Evolutionary conservation across 2,329 filamentous ascomycete species (phyloP).

Genomic region (Aspergillus sp.): DNA sequence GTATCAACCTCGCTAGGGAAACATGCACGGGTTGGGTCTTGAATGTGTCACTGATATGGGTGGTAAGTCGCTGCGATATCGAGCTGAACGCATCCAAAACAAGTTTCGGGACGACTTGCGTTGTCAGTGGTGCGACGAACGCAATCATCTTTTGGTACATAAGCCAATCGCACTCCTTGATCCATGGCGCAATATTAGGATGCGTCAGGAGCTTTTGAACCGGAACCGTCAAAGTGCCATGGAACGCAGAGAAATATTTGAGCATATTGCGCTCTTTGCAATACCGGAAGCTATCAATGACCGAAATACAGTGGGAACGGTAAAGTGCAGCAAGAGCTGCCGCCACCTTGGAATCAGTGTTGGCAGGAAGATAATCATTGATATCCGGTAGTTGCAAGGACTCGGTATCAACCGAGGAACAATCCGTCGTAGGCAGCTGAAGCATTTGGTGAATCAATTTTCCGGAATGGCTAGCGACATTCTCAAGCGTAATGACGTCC

Average conservation of each 20-base stretch:
- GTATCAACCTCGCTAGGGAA: conserved; percentile 79
- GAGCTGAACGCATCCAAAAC: conserved; percentile 85
- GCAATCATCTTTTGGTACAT: conserved; percentile 97
- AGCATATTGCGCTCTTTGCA: conserved; percentile 98
- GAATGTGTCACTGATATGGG: conserved; percentile 82
- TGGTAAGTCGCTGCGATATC: conserved; percentile 77
- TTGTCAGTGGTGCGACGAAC: conserved; percentile 81
- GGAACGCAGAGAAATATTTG: conserved; percentile 90
- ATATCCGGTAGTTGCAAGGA: conserved; percentile 82
- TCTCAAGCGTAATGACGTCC: conserved; percentile 36
- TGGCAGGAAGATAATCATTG: conserved; percentile 72
- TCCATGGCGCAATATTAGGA: conserved; percentile 81
- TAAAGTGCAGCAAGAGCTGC: conserved; percentile 85
- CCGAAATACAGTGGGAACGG: conserved; percentile 88
- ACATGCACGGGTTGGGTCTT: conserved; percentile 83
- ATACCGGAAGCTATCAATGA: conserved; percentile 92
- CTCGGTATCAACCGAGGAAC: conserved; percentile 59
- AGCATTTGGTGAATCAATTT: conserved; percentile 43
- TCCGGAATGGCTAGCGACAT: conserved; percentile 38
- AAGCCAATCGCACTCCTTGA: conserved; percentile 90
- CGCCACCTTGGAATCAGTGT: conserved; percentile 83
- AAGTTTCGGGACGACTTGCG: conserved; percentile 85
- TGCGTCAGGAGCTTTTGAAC: conserved; percentile 90
- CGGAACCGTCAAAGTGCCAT: conserved; percentile 93
- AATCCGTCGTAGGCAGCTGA: conserved; percentile 35